These are phyloP conservation scores for Penicillium pulvis DNA, from an alignment of 495 filamentous ascomycete genomes.

Conservation along the genomic window DNA sequence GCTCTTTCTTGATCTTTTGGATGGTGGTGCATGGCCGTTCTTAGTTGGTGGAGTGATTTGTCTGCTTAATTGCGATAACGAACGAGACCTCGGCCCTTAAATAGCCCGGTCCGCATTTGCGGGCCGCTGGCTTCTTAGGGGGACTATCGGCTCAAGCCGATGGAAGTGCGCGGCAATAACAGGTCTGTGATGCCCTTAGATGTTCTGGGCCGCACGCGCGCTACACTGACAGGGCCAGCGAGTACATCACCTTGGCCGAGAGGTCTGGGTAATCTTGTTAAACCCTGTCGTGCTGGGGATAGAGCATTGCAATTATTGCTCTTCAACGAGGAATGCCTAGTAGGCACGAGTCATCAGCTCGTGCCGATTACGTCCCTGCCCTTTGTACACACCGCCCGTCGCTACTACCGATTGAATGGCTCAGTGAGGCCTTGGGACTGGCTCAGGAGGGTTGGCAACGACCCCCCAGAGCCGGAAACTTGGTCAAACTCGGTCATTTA, in stretches of 20 bases:
- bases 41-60: slow-evolving; percentile 72
- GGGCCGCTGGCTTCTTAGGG: slow-evolving; percentile 69
- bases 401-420: slow-evolving; percentile 77
- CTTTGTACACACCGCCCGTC: slow-evolving; percentile 65
- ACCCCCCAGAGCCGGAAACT: slow-evolving; percentile 66
- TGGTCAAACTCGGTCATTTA: slow-evolving; percentile 75
- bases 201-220: slow-evolving; percentile 73
- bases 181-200: slow-evolving; percentile 74
- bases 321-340: slow-evolving; percentile 71
- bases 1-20: slow-evolving; percentile 62
- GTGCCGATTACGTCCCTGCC: slow-evolving; percentile 68
- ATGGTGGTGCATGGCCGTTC: slow-evolving; percentile 68
- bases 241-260: slow-evolving; percentile 69
- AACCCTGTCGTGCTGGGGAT: slow-evolving; percentile 76
- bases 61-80: slow-evolving; percentile 77
- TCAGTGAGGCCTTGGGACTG: slow-evolving; percentile 73
- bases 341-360: slow-evolving; percentile 58
- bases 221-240: slow-evolving; percentile 57
- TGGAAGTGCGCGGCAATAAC: slow-evolving; percentile 73
- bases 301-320: slow-evolving; percentile 81
- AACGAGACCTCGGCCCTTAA: slow-evolving; percentile 76
- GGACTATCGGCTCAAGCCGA: slow-evolving; percentile 70
- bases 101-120: slow-evolving; percentile 66
- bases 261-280: slow-evolving; percentile 76
- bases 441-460: slow-evolving; percentile 65